These are phyloP conservation scores for Dactylonectria macrodidyma DNA, from an alignment of 2,329 filamentous ascomycete species.

Conservation along the genomic window DNA sequence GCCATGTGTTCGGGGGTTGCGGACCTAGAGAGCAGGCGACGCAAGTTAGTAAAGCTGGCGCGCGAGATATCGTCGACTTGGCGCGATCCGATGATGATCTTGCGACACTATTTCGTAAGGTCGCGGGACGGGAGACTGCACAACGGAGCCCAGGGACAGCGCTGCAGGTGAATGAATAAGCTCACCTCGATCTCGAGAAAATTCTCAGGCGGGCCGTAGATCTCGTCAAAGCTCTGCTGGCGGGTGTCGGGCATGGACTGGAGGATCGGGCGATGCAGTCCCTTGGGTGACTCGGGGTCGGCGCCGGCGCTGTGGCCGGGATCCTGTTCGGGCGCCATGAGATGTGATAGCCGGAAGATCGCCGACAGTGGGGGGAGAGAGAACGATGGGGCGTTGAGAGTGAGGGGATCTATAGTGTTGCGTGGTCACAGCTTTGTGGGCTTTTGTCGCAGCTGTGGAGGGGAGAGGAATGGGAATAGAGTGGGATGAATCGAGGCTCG, in stretches of 20 bases:
- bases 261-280: slow-evolving; percentile 68
- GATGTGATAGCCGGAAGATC: slow-evolving; percentile 2
- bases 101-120: slow-evolving; percentile 21
- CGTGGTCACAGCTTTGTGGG: neutral
- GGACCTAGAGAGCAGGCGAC: slow-evolving; percentile 73
- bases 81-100: slow-evolving; percentile 8
- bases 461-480: neutral
- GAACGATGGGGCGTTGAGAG: neutral
- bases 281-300: slow-evolving; percentile 53
- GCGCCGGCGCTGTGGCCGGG: slow-evolving; percentile 51
- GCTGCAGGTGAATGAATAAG: slow-evolving; percentile 30
- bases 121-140: slow-evolving; percentile 7
- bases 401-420: neutral
- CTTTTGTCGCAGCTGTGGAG: neutral
- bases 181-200: slow-evolving; percentile 96
- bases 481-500: neutral
- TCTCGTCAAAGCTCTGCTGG: slow-evolving; percentile 97
- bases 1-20: slow-evolving; percentile 93
- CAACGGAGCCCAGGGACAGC: neutral
- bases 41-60: slow-evolving; percentile 4
- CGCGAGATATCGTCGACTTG: neutral
- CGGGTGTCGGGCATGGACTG: slow-evolving; percentile 81
- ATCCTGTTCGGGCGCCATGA: slow-evolving; percentile 57
- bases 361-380: neutral
- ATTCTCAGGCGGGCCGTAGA: slow-evolving; percentile 98